A percentile compares a stretch with the other conserved stretches of the same genome.
Evolutionary conservation across 2,329 filamentous ascomycete genomes (phyloP).

Genomic region (Fusarium agapanthi): DNA sequence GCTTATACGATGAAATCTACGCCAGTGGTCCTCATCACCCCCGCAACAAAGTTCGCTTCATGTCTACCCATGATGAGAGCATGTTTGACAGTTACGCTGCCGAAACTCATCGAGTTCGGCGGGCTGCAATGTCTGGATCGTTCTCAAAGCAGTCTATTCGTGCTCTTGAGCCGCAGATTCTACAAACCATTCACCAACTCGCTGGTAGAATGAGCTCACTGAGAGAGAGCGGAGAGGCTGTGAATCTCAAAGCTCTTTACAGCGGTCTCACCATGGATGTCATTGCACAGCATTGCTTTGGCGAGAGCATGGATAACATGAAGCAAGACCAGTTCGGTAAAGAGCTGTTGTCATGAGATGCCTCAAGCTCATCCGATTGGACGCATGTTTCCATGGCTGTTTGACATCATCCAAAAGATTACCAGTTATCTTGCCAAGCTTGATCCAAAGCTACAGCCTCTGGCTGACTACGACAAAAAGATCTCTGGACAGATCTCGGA

Average conservation of each 20-base stretch:
- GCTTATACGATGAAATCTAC: not conserved
- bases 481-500: not conserved
- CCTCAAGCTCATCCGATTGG: not conserved
- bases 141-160: conserved; percentile 1
- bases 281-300: not conserved
- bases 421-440: not conserved
- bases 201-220: not conserved
- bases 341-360: not conserved
- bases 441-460: not conserved
- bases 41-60: not conserved
- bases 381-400: not conserved
- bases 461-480: not conserved
- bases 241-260: not conserved
- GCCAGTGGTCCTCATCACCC: not conserved
- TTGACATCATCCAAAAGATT: not conserved
- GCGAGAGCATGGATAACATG: conserved; percentile 1
- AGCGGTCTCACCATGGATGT: not conserved
- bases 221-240: not conserved
- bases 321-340: not conserved
- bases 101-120: not conserved
- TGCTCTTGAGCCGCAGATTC: not conserved
- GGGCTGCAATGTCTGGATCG: not conserved
- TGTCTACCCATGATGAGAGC: conserved; percentile 1
- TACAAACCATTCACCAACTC: not conserved
- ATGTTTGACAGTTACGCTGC: conserved; percentile 2